phyloP scores from a whole-genome alignment of 164 flowering plant genomes.

The Sextonia rubra region DNA sequence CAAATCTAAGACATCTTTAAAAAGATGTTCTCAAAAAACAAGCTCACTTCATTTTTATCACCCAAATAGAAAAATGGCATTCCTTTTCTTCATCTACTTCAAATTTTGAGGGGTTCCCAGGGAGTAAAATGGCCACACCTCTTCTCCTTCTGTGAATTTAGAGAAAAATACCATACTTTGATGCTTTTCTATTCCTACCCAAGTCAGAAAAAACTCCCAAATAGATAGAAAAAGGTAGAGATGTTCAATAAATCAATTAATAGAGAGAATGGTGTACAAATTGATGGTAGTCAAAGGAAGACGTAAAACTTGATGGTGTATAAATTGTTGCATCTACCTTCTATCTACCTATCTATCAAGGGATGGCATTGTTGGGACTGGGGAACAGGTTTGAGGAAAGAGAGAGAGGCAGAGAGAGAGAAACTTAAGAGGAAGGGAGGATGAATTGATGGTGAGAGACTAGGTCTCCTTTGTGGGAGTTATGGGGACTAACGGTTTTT shows the following conservation, averaged over 20 bases:
- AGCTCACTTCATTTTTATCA: neutral
- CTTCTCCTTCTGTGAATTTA: neutral
- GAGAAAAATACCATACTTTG: neutral
- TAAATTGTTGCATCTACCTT: too few relatives aligned
- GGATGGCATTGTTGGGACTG: neutral
- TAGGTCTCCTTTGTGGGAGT: conserved; percentile 6
- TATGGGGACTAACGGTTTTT: neutral
- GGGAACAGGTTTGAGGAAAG: neutral
- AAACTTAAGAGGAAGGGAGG: neutral
- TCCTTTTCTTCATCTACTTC: neutral
- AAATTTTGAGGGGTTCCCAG: neutral
- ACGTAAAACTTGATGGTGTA: neutral
- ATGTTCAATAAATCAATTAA: too few relatives aligned
- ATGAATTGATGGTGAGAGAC: conserved; percentile 25
- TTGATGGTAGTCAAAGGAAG: neutral
- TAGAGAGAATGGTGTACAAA: neutral
- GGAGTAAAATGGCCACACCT: neutral
- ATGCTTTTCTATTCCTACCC: neutral
- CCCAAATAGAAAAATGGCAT: neutral
- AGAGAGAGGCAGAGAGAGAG: neutral
- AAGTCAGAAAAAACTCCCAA: too few relatives aligned
- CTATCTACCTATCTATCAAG: neutral
- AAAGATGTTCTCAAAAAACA: neutral
- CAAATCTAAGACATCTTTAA: neutral
- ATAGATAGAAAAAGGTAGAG: neutral